Base-by-base conservation (phyloP, 805 yeast genomes). In the Nakazawaea populi region DNA sequence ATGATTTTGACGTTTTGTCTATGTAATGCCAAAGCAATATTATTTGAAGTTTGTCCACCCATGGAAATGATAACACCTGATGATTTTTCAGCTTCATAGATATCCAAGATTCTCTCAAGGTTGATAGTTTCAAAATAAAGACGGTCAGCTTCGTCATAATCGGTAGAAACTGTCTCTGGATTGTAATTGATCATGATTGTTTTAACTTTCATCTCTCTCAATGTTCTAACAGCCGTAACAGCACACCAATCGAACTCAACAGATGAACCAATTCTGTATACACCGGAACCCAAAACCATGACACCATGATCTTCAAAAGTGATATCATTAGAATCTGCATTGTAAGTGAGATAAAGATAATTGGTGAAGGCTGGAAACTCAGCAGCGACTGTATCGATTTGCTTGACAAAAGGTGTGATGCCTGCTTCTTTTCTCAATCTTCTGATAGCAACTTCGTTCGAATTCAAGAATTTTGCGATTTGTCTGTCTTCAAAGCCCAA, bases 161-260 rank as follows among this genome's bases (percentile, higher is more conserved):
- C 99, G 49, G 99, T 92, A n/a, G 96, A 87, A 24, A 92, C 99
- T 36, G 99, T 92, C 74, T 92, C 99, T 40, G 99, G 99, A 74
- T 92, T 92, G 75, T 94, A 92, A 76, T 92, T 92, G 64, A 92
- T 83, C 97, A 94, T 94, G 65, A 94, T 85, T 41, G 98, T 92
- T 76, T 90, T 92, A 65, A 79, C 75, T 53, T 91, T 89, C 66
- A 82, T 80, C 59, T 86, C 86, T 62, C 99, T 83, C 65, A 92
- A 77, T 40, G 98, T 89, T 73, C 98, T 83, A 56, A 90, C 94
- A 44, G 98, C 94, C 57, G 96, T 82, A 53, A 92, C 99, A 44
- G 98, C 98, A 82, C 99, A 92, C 97, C 98, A 92, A 74, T 92
- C 99, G 66, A 92, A 92, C 72, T 92, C 99, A 55, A 92, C 99